These are phyloP conservation scores for Aristolochia californica DNA, from an alignment of 164 flowering plant species.

Conservation along the genomic window DNA sequence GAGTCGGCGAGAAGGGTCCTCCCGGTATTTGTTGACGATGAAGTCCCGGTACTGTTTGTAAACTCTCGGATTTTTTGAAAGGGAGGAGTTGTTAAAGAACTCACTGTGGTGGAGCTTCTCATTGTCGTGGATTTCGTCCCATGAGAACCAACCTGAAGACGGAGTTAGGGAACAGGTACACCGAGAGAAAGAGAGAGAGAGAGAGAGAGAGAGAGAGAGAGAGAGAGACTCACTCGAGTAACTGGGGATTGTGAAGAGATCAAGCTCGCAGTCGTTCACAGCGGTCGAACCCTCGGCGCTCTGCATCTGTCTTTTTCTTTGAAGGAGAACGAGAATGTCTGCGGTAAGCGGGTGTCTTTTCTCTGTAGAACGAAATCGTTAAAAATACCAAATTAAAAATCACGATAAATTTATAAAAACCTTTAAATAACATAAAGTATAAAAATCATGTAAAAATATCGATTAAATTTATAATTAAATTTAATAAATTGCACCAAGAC, in stretches of 20 bases:
- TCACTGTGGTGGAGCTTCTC: conserved; percentile 49
- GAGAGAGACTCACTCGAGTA: conserved; percentile 38
- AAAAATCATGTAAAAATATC: too few relatives aligned
- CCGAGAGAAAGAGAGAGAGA: conserved; percentile 1
- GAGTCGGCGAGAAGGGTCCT: conserved; percentile 54
- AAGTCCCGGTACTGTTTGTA: conserved; percentile 89
- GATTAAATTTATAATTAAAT: too few relatives aligned
- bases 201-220: conserved; percentile 1
- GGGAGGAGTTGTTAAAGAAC: conserved; percentile 65
- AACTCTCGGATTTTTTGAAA: conserved; percentile 59
- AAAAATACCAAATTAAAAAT: too few relatives aligned
- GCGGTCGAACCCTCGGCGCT: conserved; percentile 21
- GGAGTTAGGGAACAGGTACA: neutral
- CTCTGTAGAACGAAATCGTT: too few relatives aligned
- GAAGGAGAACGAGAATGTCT: neutral
- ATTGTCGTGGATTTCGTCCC: conserved; percentile 75
- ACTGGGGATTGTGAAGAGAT: conserved; percentile 76
- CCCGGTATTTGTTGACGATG: conserved; percentile 74
- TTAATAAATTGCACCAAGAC: too few relatives aligned
- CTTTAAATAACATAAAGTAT: too few relatives aligned
- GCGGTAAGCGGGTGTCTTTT: too few relatives aligned
- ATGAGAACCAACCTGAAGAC: conserved; percentile 71
- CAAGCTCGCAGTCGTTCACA: conserved; percentile 29
- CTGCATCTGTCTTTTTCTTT: conserved; percentile 5
- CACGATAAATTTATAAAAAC: too few relatives aligned